Conservation (phyloP, 225 moss, liverwort and hornwort species). For the Bryum argenteum region DNA sequence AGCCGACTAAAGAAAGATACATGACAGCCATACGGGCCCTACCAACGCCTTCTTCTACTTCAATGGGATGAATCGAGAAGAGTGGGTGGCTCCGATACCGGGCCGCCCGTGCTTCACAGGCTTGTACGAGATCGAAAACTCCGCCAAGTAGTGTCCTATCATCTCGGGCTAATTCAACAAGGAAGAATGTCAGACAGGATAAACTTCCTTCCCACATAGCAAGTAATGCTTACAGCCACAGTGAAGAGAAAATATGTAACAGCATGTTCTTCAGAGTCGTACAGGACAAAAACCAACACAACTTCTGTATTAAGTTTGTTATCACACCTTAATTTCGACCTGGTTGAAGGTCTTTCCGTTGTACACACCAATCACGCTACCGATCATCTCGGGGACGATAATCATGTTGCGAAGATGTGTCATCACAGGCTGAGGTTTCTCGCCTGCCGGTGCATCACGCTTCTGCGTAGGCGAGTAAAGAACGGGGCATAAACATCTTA, state of each 20-base stretch:
- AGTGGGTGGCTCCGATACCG: slow-evolving; percentile 37
- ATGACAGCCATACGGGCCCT: not conserved
- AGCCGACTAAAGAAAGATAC: not conserved
- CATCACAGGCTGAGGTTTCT: slow-evolving; percentile 32
- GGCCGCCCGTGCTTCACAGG: slow-evolving; percentile 37
- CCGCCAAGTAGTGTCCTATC: slow-evolving; percentile 35
- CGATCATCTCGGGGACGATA: slow-evolving; percentile 31
- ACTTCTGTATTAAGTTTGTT: not conserved
- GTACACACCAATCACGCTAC: slow-evolving; percentile 33
- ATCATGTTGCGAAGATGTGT: slow-evolving; percentile 37
- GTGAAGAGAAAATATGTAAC: not conserved
- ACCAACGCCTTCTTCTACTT: slow-evolving; percentile 18
- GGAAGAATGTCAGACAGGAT: not conserved
- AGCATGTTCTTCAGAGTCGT: too few relatives aligned
- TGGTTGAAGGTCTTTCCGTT: slow-evolving; percentile 38
- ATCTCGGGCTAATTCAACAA: slow-evolving; percentile 20
- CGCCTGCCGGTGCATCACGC: slow-evolving; percentile 27
- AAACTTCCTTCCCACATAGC: not conserved
- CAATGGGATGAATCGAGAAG: slow-evolving; percentile 30
- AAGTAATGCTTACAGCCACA: not conserved
- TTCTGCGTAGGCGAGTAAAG: slow-evolving; percentile 1
- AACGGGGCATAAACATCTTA: not conserved
- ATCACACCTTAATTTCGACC: slow-evolving; percentile 30
- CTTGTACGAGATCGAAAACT: slow-evolving; percentile 37
- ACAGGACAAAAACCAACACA: not conserved